Evolutionary conservation across 2,329 filamentous ascomycete genomes (phyloP).

Genomic region (Daldinia sp.): DNA sequence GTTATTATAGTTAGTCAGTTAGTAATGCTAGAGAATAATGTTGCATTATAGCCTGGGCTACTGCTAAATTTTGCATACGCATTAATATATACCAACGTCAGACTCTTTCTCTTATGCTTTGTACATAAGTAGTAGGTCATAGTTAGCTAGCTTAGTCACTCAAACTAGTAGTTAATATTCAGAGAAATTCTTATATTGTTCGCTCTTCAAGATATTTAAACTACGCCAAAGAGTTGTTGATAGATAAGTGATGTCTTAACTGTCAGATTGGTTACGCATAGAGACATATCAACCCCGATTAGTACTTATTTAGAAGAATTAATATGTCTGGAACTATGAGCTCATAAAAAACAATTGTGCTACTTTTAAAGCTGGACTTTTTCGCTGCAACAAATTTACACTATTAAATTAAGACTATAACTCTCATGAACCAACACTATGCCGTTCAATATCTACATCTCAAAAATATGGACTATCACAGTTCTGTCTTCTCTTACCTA

Average conservation of each 20-base stretch:
- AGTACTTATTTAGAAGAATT: background rate
- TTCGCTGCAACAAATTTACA: background rate
- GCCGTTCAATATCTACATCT: background rate
- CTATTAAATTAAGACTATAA: background rate
- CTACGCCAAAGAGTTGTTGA: background rate
- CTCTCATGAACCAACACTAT: background rate
- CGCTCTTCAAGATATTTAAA: background rate
- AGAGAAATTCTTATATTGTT: background rate
- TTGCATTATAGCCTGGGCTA: background rate
- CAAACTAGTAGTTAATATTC: background rate
- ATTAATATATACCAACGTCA: no score
- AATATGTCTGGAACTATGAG: background rate
- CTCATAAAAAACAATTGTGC: no score
- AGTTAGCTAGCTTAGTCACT: no score
- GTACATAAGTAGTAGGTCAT: no score
- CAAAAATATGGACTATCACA: background rate
- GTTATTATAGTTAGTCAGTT: background rate
- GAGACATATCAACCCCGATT: background rate
- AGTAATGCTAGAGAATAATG: background rate
- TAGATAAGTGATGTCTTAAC: background rate
- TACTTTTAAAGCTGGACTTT: background rate
- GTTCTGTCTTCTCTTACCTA: no score
- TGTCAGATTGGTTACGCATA: background rate
- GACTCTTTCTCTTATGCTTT: no score
- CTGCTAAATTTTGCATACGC: no score